Conservation (phyloP, 331 rosid species). For the Arachis monticola region DNA sequence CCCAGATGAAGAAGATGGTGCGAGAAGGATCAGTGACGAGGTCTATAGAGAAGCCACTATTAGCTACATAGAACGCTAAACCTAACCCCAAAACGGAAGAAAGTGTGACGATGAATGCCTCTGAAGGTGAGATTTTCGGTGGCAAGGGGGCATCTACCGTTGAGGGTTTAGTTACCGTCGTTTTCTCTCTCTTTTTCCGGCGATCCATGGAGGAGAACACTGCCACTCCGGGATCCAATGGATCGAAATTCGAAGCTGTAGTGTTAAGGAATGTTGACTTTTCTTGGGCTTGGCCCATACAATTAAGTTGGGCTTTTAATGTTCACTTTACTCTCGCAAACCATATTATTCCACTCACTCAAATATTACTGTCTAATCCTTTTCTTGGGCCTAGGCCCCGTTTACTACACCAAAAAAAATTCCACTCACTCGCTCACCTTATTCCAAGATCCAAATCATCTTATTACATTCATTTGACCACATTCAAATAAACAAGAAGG, state of each 20-base stretch:
- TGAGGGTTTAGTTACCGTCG: conserved; percentile 28
- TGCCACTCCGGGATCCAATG: background rate
- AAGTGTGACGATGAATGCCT: conserved; percentile 50
- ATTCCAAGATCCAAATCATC: too few relatives aligned
- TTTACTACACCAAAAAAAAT: too few relatives aligned
- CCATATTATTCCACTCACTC: too few relatives aligned
- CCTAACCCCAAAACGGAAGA: conserved; percentile 54
- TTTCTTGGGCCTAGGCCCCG: too few relatives aligned
- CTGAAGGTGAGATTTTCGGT: conserved; percentile 41
- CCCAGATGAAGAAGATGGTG: conserved; percentile 70
- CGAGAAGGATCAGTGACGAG: conserved; percentile 69
- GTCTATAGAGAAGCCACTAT: conserved; percentile 48
- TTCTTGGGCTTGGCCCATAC: background rate
- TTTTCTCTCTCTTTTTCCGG: conserved; percentile 25
- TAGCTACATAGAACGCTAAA: conserved; percentile 50
- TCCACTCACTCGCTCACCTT: too few relatives aligned
- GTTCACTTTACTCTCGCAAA: too few relatives aligned
- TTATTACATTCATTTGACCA: too few relatives aligned
- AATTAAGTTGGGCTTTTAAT: too few relatives aligned
- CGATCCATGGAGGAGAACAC: conserved; percentile 32
- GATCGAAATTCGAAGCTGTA: background rate
- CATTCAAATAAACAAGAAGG: too few relatives aligned
- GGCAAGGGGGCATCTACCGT: conserved; percentile 17
- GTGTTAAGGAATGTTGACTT: background rate
- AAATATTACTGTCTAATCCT: too few relatives aligned